These are phyloP conservation scores for Boeremia lycopersici DNA, from an alignment of 2,329 filamentous ascomycete genomes.

Conservation along the genomic window DNA sequence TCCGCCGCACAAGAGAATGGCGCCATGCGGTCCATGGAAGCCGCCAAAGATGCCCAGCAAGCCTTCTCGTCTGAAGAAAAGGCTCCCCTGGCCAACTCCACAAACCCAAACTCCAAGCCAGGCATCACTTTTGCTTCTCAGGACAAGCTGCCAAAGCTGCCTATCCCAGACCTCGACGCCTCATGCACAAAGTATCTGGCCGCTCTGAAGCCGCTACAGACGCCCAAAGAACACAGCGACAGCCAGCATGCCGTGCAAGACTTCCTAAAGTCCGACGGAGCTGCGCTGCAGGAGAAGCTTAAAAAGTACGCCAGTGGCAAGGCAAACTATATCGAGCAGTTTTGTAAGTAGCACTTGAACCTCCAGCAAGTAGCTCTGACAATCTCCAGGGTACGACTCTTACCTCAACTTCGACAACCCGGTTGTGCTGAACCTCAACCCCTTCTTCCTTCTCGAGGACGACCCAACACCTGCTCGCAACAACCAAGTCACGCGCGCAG, in stretches of 20 bases:
- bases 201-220: slow-evolving; percentile 81
- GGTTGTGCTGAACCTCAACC: slow-evolving; percentile 95
- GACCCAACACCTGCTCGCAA: slow-evolving; percentile 95
- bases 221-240: slow-evolving; percentile 78
- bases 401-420: slow-evolving; percentile 98
- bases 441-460: slow-evolving; percentile 96
- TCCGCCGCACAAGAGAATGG: slow-evolving; percentile 47
- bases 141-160: slow-evolving; percentile 86
- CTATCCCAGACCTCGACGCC: slow-evolving; percentile 84
- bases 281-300: slow-evolving; percentile 82
- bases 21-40: slow-evolving; percentile 52
- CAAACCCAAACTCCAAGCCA: slow-evolving; percentile 63
- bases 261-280: slow-evolving; percentile 81
- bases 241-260: slow-evolving; percentile 80
- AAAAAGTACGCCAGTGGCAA: slow-evolving; percentile 89
- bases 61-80: slow-evolving; percentile 54
- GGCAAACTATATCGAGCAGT: slow-evolving; percentile 97
- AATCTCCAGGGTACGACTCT: slow-evolving; percentile 85
- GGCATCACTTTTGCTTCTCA: slow-evolving; percentile 90
- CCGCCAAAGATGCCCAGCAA: slow-evolving; percentile 60
- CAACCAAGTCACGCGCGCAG: slow-evolving; percentile 93
- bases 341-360: slow-evolving; percentile 70
- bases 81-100: slow-evolving; percentile 55
- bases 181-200: slow-evolving; percentile 81
- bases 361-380: not conserved